phyloP scores from a whole-genome alignment of 177 flowering plant genomes.

The Vitis hybrid region DNA sequence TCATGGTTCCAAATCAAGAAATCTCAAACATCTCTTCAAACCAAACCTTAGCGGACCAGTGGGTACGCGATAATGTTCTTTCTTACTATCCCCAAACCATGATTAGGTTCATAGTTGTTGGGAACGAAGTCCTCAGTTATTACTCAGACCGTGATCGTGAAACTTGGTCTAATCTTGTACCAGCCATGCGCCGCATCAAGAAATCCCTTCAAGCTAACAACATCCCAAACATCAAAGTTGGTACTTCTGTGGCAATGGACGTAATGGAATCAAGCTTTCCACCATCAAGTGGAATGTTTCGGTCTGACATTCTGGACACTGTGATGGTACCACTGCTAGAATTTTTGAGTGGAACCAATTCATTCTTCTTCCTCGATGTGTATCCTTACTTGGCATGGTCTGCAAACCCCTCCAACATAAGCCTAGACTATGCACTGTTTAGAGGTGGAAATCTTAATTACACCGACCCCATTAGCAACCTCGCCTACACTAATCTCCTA shows the following conservation, averaged over 20 bases:
- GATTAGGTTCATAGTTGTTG: constrained; percentile 10
- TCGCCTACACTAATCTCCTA: constrained; percentile 35
- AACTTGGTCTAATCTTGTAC: constrained; percentile 30
- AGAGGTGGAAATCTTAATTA: background rate
- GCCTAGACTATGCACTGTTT: constrained; percentile 37
- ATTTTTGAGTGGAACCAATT: constrained; percentile 32
- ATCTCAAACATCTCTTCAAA: constrained; percentile 6
- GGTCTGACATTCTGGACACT: constrained; percentile 20
- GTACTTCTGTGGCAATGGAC: constrained; percentile 53
- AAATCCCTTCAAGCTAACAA: constrained; percentile 15
- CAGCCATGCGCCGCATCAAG: constrained; percentile 37
- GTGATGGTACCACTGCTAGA: constrained; percentile 34
- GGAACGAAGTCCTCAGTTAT: constrained; percentile 15
- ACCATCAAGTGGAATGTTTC: constrained; percentile 36
- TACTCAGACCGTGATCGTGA: constrained; percentile 5
- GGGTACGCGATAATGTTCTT: constrained; percentile 13
- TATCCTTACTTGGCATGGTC: constrained; percentile 52
- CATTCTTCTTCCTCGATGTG: constrained; percentile 40
- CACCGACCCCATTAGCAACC: constrained; percentile 26
- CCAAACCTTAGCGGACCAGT: constrained; percentile 14
- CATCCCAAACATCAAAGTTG: constrained; percentile 30
- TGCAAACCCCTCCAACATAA: constrained; percentile 16
- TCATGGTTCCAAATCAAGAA: constrained; percentile 14
- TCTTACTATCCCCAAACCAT: constrained; percentile 11
- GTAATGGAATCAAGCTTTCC: constrained; percentile 35